Conservation (phyloP, 1,284 basidiomycete species). For the Marasmius tenuissimus region DNA sequence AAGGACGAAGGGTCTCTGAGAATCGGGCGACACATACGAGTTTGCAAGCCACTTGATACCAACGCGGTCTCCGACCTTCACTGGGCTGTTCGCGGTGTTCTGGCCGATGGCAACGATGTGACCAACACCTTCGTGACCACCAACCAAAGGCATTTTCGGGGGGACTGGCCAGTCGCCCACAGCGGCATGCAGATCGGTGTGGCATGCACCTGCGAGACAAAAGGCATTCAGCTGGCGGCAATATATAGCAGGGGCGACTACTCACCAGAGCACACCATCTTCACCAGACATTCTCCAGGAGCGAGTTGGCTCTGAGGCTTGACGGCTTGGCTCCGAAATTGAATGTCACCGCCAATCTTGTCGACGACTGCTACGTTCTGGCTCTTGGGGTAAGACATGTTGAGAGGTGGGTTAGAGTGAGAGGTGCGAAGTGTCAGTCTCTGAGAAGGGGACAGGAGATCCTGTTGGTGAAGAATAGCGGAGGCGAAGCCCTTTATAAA, state of each 20-base stretch:
- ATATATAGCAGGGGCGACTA: not conserved
- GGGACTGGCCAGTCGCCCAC: slow-evolving; percentile 73
- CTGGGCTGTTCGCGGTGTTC: slow-evolving; percentile 58
- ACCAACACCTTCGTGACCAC: slow-evolving; percentile 85
- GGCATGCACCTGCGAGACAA: slow-evolving; percentile 39
- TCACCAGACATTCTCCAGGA: slow-evolving; percentile 81
- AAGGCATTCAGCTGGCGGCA: not conserved
- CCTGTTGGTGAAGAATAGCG: too few relatives aligned
- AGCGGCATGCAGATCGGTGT: slow-evolving; percentile 79
- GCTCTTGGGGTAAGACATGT: slow-evolving; percentile 39
- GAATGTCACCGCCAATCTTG: slow-evolving; percentile 39
- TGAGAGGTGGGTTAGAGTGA: too few relatives aligned
- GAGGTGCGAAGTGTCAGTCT: too few relatives aligned
- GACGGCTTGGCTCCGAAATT: slow-evolving; percentile 58
- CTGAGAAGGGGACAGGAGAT: too few relatives aligned
- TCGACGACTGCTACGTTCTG: slow-evolving; percentile 66
- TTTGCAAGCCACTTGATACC: slow-evolving; percentile 87
- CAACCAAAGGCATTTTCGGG: slow-evolving; percentile 73
- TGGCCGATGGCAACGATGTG: slow-evolving; percentile 77
- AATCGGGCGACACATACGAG: slow-evolving; percentile 40
- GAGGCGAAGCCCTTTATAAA: too few relatives aligned
- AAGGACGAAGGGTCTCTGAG: not conserved
- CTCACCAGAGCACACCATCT: slow-evolving; percentile 71
- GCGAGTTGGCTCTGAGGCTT: slow-evolving; percentile 64
- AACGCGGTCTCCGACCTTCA: slow-evolving; percentile 78